Conservation (phyloP, 768 basidiomycete species). For the Mycena chlorophos region DNA sequence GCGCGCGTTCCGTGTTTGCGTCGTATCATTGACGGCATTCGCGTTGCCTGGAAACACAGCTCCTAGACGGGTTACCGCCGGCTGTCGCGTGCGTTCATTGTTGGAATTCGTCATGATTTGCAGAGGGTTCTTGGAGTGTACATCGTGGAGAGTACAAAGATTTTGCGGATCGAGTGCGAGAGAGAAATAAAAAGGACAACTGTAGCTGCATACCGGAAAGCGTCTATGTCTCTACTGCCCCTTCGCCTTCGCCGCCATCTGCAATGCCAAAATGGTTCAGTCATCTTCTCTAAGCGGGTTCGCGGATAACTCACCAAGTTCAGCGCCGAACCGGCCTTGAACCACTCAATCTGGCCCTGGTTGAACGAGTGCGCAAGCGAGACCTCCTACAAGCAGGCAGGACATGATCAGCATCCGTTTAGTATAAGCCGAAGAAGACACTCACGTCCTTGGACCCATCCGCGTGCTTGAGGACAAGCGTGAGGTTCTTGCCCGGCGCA, state of each 20-base stretch:
- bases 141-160: constrained; percentile 13
- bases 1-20: no score
- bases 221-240: constrained; percentile 24
- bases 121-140: constrained; percentile 5
- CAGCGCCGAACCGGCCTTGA: constrained; percentile 94
- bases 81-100: no score
- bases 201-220: constrained; percentile 5
- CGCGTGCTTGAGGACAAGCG: constrained; percentile 75
- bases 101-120: background rate
- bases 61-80: no score
- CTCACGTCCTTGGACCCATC: constrained; percentile 72
- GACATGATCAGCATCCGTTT: constrained; percentile 15
- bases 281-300: background rate
- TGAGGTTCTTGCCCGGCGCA: constrained; percentile 89
- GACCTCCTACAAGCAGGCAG: constrained; percentile 49
- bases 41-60: no score
- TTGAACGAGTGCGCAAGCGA: constrained; percentile 92
- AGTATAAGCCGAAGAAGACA: constrained; percentile 3
- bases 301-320: constrained; percentile 62
- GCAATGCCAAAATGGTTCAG: constrained; percentile 17
- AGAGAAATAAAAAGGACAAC: constrained; percentile 4
- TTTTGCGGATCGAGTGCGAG: constrained; percentile 9
- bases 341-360: constrained; percentile 96
- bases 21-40: no score
- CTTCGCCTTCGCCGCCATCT: constrained; percentile 74